Base-by-base conservation (phyloP, 73 alveolate genomes). In the Uronychia setigera region DNA sequence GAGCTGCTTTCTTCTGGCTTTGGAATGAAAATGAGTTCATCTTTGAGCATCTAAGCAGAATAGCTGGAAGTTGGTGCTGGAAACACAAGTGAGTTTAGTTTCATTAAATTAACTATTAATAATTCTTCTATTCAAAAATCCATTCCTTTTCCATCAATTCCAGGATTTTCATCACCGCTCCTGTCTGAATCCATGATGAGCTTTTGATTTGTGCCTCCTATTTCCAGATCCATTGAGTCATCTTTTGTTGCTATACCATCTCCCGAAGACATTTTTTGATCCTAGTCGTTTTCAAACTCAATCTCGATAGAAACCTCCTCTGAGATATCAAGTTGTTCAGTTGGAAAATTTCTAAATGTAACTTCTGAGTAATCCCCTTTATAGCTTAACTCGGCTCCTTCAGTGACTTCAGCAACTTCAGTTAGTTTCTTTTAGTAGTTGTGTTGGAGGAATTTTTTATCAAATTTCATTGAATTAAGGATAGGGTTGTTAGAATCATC, bases 41-140 rank as follows among this genome's bases (percentile, higher is more conserved):
- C 77, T 1, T 46, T 26, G 79, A 27, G 74, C 32, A 60, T 76
- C n/a, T 88, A 86, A 29, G 76, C 85, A 31, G 82, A 59, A 76
- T 91, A 91, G 78, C 89, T 80, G 35, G 89, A 30, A 31, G 80
- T 29, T 1, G 96, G 96, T 5, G 92, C 93, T n/a, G 96, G 96
- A 60, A 87, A 91, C 25, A 91, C 74, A 5, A 91, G 76, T 30
- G 74, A 46, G 76, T 91, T 91, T 29, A 91, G 79, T 5, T 91
- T 92, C 96, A 91, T 91, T 78, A 32, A 74, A 83, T 82, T 78
- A 19, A 57, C 79, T 78, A 80, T 14, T 83, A 78, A 46, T 46
- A 11, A 46, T 5, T 46, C 67, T 5, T 46, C 67, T 46, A 46
- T 46, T 19, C 19, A 5, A 46, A 19, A 46, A 46, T 11, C 67